phyloP scores from a whole-genome alignment of 108 stramenopile genomes.

The Asterionellopsis glacialis region DNA sequence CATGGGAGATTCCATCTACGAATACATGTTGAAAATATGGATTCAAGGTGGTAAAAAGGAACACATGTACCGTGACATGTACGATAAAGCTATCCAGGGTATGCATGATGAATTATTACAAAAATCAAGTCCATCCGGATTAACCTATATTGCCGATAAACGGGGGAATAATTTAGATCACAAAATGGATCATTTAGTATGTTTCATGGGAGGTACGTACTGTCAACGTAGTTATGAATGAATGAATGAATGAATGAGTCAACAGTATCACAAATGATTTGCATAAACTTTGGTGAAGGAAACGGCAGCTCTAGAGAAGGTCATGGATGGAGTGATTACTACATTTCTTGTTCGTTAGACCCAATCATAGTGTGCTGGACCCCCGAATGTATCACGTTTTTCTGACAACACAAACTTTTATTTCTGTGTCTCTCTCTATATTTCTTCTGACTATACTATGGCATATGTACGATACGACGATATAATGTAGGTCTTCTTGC shows the following conservation, averaged over 20 bases:
- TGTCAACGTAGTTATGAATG: background rate
- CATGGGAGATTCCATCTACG: conserved; percentile 80
- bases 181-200: conserved; percentile 94
- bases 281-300: too few relatives aligned
- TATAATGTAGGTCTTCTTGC: conserved; percentile 77
- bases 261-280: too few relatives aligned
- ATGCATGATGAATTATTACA: conserved; percentile 70
- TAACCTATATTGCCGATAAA: conserved; percentile 83
- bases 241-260: background rate
- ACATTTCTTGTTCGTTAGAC: too few relatives aligned
- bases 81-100: conserved; percentile 85
- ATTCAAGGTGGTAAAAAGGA: conserved; percentile 81
- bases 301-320: too few relatives aligned
- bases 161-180: conserved; percentile 31
- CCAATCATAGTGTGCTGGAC: too few relatives aligned
- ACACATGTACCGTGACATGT: conserved; percentile 75
- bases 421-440: too few relatives aligned
- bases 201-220: conserved; percentile 80
- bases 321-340: too few relatives aligned
- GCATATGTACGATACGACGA: too few relatives aligned
- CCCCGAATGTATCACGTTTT: too few relatives aligned
- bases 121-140: conserved; percentile 59
- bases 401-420: too few relatives aligned
- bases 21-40: conserved; percentile 96
- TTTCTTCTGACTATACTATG: too few relatives aligned